A percentile compares a stretch with the other conserved stretches of the same genome.
Evolutionary conservation across 2,329 filamentous ascomycete genomes (phyloP).

Genomic region (Penicillium sp.): DNA sequence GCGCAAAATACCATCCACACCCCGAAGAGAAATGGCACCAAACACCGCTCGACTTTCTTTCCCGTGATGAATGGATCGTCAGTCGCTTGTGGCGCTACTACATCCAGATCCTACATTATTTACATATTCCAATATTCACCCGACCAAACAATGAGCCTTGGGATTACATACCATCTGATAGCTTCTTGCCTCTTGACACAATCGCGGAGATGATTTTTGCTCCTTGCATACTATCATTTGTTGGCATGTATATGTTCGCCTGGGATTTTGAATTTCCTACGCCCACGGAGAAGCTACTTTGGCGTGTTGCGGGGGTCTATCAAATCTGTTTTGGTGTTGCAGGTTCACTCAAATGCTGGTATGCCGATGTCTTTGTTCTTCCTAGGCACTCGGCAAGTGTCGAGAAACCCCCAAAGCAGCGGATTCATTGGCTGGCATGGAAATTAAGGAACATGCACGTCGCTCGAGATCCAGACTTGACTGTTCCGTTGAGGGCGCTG

Average conservation of each 20-base stretch:
- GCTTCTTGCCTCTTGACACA: neutral
- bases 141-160: conserved; percentile 1
- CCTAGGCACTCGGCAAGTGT: neutral
- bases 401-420: neutral
- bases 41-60: conserved; percentile 7
- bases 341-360: neutral
- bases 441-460: conserved; percentile 8
- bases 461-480: conserved; percentile 7
- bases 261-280: conserved; percentile 6
- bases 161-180: conserved; percentile 1
- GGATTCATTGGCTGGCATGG: neutral
- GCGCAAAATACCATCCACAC: neutral
- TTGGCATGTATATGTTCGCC: conserved; percentile 1
- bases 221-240: neutral
- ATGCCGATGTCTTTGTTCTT: neutral
- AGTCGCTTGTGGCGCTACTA: conserved; percentile 9
- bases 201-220: neutral
- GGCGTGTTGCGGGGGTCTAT: conserved; percentile 4
- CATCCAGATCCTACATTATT: conserved; percentile 5
- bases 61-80: conserved; percentile 1
- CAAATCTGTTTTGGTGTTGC: neutral
- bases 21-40: conserved; percentile 5
- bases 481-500: neutral
- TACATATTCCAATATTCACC: conserved; percentile 8
- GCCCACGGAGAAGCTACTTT: conserved; percentile 3